Percentiles rank a stretch among this genome's conserved stretches.
Evolutionary conservation across 257 asterid species (phyloP).

Genomic region (Nicotiana tomentosiformis): DNA sequence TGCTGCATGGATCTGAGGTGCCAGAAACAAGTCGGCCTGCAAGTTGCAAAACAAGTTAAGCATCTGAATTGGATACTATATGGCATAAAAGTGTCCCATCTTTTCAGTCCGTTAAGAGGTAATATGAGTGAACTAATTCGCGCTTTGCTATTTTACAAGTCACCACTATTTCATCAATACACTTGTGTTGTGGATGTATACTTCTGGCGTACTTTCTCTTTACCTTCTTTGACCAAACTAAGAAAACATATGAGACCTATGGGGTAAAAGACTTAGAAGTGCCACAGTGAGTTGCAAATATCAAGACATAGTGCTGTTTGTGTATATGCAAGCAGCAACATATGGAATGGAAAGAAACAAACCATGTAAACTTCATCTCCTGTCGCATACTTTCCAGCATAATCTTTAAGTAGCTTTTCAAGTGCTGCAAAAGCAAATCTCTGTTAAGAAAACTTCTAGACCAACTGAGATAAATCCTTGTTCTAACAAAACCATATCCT

Average conservation of each 20-base stretch:
- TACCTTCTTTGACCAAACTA: not conserved
- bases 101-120: not conserved
- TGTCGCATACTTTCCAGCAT: slow-evolving; percentile 70
- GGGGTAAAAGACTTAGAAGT: not conserved
- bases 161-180: not conserved
- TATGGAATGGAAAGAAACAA: slow-evolving; percentile 19
- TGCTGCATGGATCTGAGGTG: slow-evolving; percentile 67
- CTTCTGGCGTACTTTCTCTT: not conserved
- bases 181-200: not conserved
- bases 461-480: no score
- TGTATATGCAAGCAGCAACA: not conserved
- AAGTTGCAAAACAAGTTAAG: slow-evolving; percentile 4
- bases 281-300: not conserved
- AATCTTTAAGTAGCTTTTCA: slow-evolving; percentile 57
- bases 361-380: slow-evolving; percentile 70
- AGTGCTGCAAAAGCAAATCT: slow-evolving; percentile 43
- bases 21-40: slow-evolving; percentile 78
- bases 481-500: no score
- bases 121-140: not conserved
- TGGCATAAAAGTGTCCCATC: not conserved
- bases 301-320: not conserved
- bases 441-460: slow-evolving; percentile 11
- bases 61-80: not conserved
- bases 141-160: not conserved
- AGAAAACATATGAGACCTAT: not conserved